These are phyloP conservation scores for Ascocoryne sarcoides DNA, from an alignment of 2,329 filamentous ascomycete genomes.

Conservation along the genomic window DNA sequence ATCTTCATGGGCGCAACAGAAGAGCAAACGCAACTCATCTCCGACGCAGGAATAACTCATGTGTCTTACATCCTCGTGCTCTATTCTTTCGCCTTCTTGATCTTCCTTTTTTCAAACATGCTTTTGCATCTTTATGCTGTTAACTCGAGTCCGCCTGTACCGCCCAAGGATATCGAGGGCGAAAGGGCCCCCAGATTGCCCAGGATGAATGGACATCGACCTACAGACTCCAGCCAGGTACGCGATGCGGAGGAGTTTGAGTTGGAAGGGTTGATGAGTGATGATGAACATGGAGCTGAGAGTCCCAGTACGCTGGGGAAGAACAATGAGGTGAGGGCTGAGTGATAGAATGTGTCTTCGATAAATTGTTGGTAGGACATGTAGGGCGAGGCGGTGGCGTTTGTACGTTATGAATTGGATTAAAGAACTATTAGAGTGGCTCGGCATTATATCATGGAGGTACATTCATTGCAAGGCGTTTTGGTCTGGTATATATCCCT, in stretches of 20 bases:
- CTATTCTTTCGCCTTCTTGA: constrained; percentile 79
- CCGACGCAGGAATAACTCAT: constrained; percentile 68
- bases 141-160: constrained; percentile 31
- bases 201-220: constrained; percentile 31
- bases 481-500: no score
- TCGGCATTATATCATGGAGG: no score
- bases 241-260: constrained; percentile 89
- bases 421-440: no score
- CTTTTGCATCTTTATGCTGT: constrained; percentile 78
- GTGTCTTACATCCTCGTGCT: constrained; percentile 89
- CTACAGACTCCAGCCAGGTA: constrained; percentile 46
- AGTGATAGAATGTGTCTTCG: no score
- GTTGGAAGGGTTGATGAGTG: constrained; percentile 79
- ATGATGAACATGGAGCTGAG: constrained; percentile 59
- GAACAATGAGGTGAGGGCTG: constrained; percentile 31
- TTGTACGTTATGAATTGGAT: no score
- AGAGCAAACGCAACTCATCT: constrained; percentile 81
- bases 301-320: constrained; percentile 42
- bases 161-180: constrained; percentile 25
- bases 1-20: constrained; percentile 97
- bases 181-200: constrained; percentile 13
- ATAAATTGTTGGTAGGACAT: no score
- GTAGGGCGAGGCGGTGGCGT: no score
- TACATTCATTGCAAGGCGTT: no score
- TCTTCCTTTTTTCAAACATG: constrained; percentile 87